Conservation (phyloP, 768 basidiomycete genomes). For the Asterophora parasitica region DNA sequence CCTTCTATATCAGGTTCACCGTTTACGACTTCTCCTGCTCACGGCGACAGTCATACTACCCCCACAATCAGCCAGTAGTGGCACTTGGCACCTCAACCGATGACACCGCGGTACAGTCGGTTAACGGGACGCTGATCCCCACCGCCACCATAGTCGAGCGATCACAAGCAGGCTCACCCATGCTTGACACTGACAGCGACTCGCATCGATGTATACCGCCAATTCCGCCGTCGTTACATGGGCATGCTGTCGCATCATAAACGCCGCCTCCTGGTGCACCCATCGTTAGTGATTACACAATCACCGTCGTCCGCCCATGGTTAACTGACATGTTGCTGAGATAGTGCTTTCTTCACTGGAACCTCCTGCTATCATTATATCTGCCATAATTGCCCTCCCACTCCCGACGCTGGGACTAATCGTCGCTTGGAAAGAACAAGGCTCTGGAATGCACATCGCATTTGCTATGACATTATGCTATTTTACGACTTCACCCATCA, state of each 20-base stretch:
- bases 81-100: slow-evolving; percentile 37
- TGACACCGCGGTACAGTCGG: slow-evolving; percentile 37
- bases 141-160: slow-evolving; percentile 46
- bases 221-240: slow-evolving; percentile 16
- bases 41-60: slow-evolving; percentile 81
- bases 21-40: slow-evolving; percentile 79
- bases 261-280: neutral
- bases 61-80: slow-evolving; percentile 65
- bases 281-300: slow-evolving; percentile 2
- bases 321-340: neutral
- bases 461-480: slow-evolving; percentile 7
- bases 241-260: slow-evolving; percentile 6
- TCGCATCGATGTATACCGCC: slow-evolving; percentile 26
- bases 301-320: neutral
- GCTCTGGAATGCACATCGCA: neutral
- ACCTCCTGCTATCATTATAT: slow-evolving; percentile 9
- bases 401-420: slow-evolving; percentile 3
- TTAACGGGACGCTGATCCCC: slow-evolving; percentile 37
- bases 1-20: slow-evolving; percentile 59
- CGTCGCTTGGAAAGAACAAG: neutral
- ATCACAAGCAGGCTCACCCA: slow-evolving; percentile 42
- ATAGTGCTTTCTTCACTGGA: neutral
- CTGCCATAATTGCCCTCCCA: slow-evolving; percentile 4
- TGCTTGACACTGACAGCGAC: slow-evolving; percentile 30
- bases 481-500: neutral